phyloP scores from a whole-genome alignment of 192 early-diverging fungal genomes.

The Anaeromyces robustus region DNA sequence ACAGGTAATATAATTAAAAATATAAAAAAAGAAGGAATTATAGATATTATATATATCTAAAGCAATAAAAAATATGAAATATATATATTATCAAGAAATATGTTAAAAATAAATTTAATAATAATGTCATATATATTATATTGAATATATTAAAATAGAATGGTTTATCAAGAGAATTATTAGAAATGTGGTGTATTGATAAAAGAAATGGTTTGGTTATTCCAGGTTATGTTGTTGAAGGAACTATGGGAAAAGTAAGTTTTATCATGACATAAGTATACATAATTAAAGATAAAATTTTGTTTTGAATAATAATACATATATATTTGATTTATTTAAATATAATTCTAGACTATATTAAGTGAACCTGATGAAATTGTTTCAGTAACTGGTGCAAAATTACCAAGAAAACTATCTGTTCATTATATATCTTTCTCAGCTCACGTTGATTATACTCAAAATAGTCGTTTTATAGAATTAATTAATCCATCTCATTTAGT shows the following conservation, averaged over 20 bases:
- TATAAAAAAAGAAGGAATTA: too few relatives aligned
- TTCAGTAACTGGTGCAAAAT: constrained; percentile 59
- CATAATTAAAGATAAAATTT: too few relatives aligned
- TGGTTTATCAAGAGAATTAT: constrained; percentile 83
- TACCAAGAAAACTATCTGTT: constrained; percentile 69
- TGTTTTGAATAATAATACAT: too few relatives aligned
- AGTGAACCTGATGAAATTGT: constrained; percentile 72
- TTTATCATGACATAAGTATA: too few relatives aligned
- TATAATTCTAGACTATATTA: constrained; percentile 30
- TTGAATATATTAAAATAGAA: constrained; percentile 23
- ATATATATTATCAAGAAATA: too few relatives aligned
- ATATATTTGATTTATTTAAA: too few relatives aligned
- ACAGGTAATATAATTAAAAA: constrained; percentile 59
- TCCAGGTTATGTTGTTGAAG: constrained; percentile 95
- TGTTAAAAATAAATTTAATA: too few relatives aligned
- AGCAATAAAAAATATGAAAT: too few relatives aligned
- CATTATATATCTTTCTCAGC: constrained; percentile 96
- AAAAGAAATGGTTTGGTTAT: constrained; percentile 84
- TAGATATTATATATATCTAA: too few relatives aligned
- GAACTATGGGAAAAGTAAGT: constrained; percentile 70
- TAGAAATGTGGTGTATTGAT: constrained; percentile 90
- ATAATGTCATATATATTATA: too few relatives aligned
- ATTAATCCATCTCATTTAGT: constrained; percentile 80
- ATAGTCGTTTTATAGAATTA: constrained; percentile 90
- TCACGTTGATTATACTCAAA: constrained; percentile 93